These are phyloP conservation scores for Physcomitrium patens DNA, from an alignment of 225 moss, liverwort and hornwort genomes.

Conservation along the genomic window DNA sequence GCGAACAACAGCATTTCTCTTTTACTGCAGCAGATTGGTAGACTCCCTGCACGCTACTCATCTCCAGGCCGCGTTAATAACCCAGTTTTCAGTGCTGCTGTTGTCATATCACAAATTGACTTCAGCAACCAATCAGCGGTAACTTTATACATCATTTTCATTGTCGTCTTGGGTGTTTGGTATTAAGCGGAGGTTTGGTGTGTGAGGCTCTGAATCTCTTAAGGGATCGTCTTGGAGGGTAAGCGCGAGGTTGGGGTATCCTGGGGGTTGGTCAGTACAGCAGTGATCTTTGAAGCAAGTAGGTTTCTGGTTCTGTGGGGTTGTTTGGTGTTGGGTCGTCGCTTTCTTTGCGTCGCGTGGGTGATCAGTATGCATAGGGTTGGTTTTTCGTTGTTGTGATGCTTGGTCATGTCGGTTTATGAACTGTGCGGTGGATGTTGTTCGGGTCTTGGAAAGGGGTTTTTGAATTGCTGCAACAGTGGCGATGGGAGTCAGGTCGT, in stretches of 20 bases:
- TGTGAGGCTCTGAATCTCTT: neutral
- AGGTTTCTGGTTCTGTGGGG: neutral
- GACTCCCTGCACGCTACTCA: slow-evolving; percentile 9
- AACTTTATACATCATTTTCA: too few relatives aligned
- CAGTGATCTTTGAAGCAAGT: neutral
- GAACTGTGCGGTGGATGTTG: neutral
- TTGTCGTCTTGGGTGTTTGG: neutral
- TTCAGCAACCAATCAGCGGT: too few relatives aligned
- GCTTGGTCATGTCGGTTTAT: neutral
- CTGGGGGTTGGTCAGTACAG: neutral
- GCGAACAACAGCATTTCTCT: neutral
- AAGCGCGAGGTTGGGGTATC: slow-evolving; percentile 4
- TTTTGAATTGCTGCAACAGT: slow-evolving; percentile 10
- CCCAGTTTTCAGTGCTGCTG: too few relatives aligned
- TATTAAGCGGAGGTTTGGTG: neutral
- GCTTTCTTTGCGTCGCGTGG: too few relatives aligned
- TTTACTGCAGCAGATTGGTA: neutral
- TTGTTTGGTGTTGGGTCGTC: neutral
- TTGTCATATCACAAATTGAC: too few relatives aligned
- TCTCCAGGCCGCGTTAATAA: neutral
- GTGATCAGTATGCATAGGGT: neutral
- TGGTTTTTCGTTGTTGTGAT: neutral
- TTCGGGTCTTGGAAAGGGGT: neutral
- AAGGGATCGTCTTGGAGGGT: neutral
- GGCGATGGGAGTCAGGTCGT: neutral